Base-by-base conservation (phyloP, 1,284 basidiomycete species). In the Coriolopsis trogii region DNA sequence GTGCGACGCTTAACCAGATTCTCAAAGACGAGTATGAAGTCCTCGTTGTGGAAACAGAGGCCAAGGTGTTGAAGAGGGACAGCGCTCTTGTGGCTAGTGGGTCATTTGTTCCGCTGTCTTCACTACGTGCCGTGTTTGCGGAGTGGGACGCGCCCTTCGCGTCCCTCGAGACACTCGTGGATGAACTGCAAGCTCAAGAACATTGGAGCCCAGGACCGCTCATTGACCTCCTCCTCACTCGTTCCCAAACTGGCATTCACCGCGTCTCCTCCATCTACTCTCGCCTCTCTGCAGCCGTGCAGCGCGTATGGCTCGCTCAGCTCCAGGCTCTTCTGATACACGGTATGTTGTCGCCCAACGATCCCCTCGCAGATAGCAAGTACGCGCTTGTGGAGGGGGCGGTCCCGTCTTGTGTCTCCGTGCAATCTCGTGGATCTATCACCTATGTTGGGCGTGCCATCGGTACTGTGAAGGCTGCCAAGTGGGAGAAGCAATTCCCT, bases 371-470 rank as follows among this genome's bases (percentile, higher is more conserved):
- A 21, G 82, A 78, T 49, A 77, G 76, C 52, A 76, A 75, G 42
- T 85, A 79, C 63, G 67, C 62, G 7, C 77, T 84, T 37, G 63
- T 85, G 46, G 77, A 83, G 1, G 85, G 84, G 1, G 77, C 89
- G 2, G 77, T 93, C 41, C 93, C 93, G 0, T 78, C 82, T 1
- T 89, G 87, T 51, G 77, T 95, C 18, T 86, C 87, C 1, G 60
- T 71, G 2, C 81, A 85, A 41, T 84, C 90, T 5, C 80, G 80
- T 51, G 89, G 93, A 51, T 92, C 91, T 6, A 92, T 96, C 49
- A 72, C 84, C 2, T 95, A 95, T 65, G 82, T 95, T 29, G 94
- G 93, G 0, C 81, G 92, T 26, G 93, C 94, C 3, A 85, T 95
- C 26, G 86, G 87, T 3, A 94, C 89, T 1, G 85, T 95, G 18